phyloP scores from a whole-genome alignment of 129 eudicot species.

The Oenanthe sinensis region DNA sequence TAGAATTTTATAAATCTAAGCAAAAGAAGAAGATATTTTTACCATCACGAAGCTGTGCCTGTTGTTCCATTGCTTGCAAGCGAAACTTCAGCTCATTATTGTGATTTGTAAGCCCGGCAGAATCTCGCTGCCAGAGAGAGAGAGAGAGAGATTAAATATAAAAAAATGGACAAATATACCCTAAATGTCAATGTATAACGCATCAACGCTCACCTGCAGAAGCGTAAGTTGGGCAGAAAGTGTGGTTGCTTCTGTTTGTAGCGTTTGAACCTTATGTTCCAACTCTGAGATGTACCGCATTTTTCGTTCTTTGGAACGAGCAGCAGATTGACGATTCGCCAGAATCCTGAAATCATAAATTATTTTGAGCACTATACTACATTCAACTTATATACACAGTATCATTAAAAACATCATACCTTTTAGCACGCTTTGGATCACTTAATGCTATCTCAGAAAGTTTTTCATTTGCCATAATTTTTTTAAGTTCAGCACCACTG shows the following conservation, averaged over 20 bases:
- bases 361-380: not conserved
- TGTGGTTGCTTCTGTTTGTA: constrained; percentile 98
- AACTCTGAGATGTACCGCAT: constrained; percentile 91
- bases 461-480: constrained; percentile 99
- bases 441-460: constrained; percentile 86
- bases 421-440: constrained; percentile 95
- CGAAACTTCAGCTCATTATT: constrained; percentile 92
- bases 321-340: constrained; percentile 98
- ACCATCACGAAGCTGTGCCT: constrained; percentile 98
- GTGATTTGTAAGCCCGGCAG: constrained; percentile 71
- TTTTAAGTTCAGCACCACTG: constrained; percentile 84
- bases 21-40: constrained; percentile 5
- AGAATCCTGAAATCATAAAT: constrained; percentile 46
- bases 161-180: not conserved
- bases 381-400: constrained; percentile 2
- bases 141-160: not conserved
- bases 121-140: constrained; percentile 52
- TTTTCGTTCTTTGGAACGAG: constrained; percentile 91
- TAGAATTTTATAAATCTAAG: not conserved
- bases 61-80: constrained; percentile 94
- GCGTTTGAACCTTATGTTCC: constrained; percentile 96
- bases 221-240: constrained; percentile 90
- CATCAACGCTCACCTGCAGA: constrained; percentile 51
- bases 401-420: constrained; percentile 28
- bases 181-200: not conserved